phyloP scores from a whole-genome alignment of 208 protist species.

The Leptomonas seymouri region DNA sequence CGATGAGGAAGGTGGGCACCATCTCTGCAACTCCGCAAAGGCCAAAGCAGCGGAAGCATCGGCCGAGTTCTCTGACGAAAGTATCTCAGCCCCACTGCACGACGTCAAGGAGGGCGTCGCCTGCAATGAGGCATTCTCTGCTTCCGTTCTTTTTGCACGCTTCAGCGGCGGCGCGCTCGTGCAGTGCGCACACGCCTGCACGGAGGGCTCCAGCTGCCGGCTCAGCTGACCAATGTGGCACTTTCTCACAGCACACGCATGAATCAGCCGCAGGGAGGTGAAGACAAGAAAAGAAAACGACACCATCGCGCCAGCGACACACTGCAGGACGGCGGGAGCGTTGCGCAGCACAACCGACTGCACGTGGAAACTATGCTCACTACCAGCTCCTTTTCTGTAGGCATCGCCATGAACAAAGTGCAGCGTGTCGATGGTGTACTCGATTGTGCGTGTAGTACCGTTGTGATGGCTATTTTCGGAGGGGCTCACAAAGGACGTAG shows the following conservation, averaged over 20 bases:
- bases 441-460: neutral
- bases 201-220: neutral
- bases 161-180: neutral
- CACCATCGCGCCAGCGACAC: slow-evolving; percentile 78
- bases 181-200: neutral
- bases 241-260: slow-evolving; percentile 4
- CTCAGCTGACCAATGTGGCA: neutral
- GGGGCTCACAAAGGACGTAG: neutral
- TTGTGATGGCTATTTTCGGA: neutral
- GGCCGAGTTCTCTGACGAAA: neutral
- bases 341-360: slow-evolving; percentile 69
- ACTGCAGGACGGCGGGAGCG: slow-evolving; percentile 58
- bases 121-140: neutral
- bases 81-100: neutral
- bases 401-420: slow-evolving; percentile 81
- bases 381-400: slow-evolving; percentile 28
- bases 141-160: neutral
- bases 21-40: slow-evolving; percentile 2
- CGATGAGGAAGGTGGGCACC: slow-evolving; percentile 34
- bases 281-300: slow-evolving; percentile 65
- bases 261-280: slow-evolving; percentile 23
- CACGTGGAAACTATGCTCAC: slow-evolving; percentile 66
- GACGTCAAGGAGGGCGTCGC: neutral
- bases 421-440: slow-evolving; percentile 55
- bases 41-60: neutral